These are phyloP conservation scores for Chaetomium sp. DNA, from an alignment of 2,329 filamentous ascomycete species.

Conservation along the genomic window DNA sequence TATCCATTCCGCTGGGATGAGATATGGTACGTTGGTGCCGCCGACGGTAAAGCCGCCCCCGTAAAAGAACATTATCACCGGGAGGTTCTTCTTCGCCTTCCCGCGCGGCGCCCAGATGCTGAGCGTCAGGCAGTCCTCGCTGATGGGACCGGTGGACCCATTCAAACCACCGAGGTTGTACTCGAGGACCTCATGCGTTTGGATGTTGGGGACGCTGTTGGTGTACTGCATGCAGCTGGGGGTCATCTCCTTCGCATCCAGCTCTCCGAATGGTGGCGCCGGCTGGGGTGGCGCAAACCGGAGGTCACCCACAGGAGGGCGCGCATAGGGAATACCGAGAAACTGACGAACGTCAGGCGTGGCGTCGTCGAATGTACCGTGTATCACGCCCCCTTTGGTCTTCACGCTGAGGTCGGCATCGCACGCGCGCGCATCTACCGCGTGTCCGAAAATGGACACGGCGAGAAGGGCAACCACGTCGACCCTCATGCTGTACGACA, in stretches of 20 bases:
- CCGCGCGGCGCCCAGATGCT: slow-evolving; percentile 32
- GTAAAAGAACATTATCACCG: slow-evolving; percentile 36
- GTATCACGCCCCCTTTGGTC: slow-evolving; percentile 20
- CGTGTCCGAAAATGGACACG: background rate
- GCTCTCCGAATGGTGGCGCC: slow-evolving; percentile 21
- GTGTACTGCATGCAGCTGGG: slow-evolving; percentile 35
- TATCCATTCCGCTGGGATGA: slow-evolving; percentile 38
- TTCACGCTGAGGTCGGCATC: slow-evolving; percentile 17
- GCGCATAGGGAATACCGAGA: slow-evolving; percentile 39
- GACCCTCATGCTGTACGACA: background rate
- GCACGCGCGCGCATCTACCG: background rate
- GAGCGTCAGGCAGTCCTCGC: slow-evolving; percentile 36
- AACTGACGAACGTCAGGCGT: slow-evolving; percentile 35
- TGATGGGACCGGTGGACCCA: slow-evolving; percentile 25
- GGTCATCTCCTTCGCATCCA: slow-evolving; percentile 29
- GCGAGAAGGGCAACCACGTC: background rate
- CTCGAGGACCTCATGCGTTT: slow-evolving; percentile 31
- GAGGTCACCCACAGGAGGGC: slow-evolving; percentile 35
- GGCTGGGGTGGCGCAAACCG: slow-evolving; percentile 35
- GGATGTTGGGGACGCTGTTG: slow-evolving; percentile 18
- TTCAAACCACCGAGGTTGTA: slow-evolving; percentile 36
- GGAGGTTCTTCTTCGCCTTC: slow-evolving; percentile 21
- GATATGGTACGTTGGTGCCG: slow-evolving; percentile 37
- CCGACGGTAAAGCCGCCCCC: slow-evolving; percentile 38
- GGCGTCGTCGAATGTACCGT: slow-evolving; percentile 26